Base-by-base conservation (phyloP, 768 basidiomycete species). In the Atractiella rhizophila region DNA sequence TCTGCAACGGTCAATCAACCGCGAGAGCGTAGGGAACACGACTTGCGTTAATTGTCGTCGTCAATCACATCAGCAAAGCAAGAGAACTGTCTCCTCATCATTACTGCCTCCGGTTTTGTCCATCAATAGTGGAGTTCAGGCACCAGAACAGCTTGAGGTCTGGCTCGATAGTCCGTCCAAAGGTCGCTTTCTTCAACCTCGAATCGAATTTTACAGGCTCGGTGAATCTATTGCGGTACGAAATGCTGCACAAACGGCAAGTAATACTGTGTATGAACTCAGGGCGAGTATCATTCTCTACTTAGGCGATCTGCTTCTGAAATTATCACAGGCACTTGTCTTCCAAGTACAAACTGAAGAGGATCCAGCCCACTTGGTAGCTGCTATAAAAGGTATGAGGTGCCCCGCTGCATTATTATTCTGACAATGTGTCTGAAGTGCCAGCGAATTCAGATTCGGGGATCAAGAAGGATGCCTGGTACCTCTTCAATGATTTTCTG, bases 401-500 rank as follows among this genome's bases (percentile, higher is more conserved):
- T n/a, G n/a, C 11, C 28, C 12, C 12, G 21, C 30, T 42, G 41
- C 20, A 18, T 38, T 21, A 44, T 5, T 12, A 9, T 36, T 20
- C 11, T 4, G 15, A 31, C 27, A 16, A 16, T 23, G 19, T 23
- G 18, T 30, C 19, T 23, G 4, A 47, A 82, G 79, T 85, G 28
- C 78, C 78, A n/a, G n/a, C n/a, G 0, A 71, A 74, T 42, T 68
- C 68, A 1, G 49, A 42, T 13, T 49, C 40, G 1, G 72, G 74
- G 52, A 57, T 53, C 39, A 49, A 48, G 16, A 52, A 49, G 19
- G 72, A 70, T 40, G 69, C 71, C 1, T 98, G 91, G 91, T 76
- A 76, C 52, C 58, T 96, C 40, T 96, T 96, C 70, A 98, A 98
- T 54, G 91, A 98, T 54, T 98, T 98, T 54, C 66, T 73, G 1